Percentiles rank a stretch among this genome's conserved stretches.
These are phyloP conservation scores for Boletus pseudopeckii DNA, from an alignment of 768 basidiomycete genomes.

Conservation along the genomic window DNA sequence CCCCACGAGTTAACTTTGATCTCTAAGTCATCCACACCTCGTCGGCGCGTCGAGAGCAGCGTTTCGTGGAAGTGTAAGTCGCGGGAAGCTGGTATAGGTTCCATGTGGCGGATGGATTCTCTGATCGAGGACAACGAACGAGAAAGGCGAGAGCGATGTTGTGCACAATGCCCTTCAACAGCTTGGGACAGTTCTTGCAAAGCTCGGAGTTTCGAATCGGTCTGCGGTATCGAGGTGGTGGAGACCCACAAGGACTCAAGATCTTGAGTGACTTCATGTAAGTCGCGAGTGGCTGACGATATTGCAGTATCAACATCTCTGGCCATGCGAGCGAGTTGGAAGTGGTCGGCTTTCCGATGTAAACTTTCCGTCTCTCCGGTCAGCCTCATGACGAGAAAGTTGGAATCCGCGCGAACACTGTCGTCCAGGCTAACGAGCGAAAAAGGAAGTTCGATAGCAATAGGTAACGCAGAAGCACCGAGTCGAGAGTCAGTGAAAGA, in stretches of 20 bases:
- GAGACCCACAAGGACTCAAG: conserved; percentile 39
- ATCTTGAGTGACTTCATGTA: conserved; percentile 39
- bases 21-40: conserved; percentile 51
- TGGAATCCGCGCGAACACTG: conserved; percentile 63
- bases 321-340: conserved; percentile 52
- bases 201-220: conserved; percentile 29
- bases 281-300: conserved; percentile 33
- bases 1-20: conserved; percentile 47
- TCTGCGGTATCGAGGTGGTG: conserved; percentile 29
- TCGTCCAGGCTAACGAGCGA: conserved; percentile 60
- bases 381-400: conserved; percentile 64
- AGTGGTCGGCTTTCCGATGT: conserved; percentile 43
- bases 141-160: conserved; percentile 37
- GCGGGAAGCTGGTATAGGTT: conserved; percentile 40
- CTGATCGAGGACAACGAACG: conserved; percentile 53
- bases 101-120: conserved; percentile 54
- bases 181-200: conserved; percentile 37
- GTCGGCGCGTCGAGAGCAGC: conserved; percentile 47
- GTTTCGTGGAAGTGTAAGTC: conserved; percentile 46
- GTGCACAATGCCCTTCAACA: conserved; percentile 35
- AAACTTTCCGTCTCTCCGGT: conserved; percentile 52
- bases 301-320: conserved; percentile 49
- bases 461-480: conserved; percentile 31
- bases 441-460: conserved; percentile 46
- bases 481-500: conserved; percentile 36